phyloP scores from a whole-genome alignment of 2,329 filamentous ascomycete species.

The Lasiodiplodia theobromae region DNA sequence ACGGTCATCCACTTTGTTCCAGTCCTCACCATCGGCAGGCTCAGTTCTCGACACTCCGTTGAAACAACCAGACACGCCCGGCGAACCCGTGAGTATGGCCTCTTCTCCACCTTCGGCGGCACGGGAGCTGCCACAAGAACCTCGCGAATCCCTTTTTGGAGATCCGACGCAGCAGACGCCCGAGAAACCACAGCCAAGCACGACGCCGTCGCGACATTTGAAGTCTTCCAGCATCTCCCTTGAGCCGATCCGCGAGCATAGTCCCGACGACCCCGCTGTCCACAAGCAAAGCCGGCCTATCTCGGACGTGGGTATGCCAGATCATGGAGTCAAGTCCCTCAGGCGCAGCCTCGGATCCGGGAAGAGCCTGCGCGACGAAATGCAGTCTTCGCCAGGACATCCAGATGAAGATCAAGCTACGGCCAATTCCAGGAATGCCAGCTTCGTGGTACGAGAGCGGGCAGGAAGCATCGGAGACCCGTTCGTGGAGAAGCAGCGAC shows the following conservation, averaged over 20 bases:
- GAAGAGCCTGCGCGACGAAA: slow-evolving; percentile 12
- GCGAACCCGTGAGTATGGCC: slow-evolving; percentile 25
- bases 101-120: slow-evolving; percentile 28
- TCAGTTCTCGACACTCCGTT: slow-evolving; percentile 30
- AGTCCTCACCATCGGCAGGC: slow-evolving; percentile 47
- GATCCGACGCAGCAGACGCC: slow-evolving; percentile 1
- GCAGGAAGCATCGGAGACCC: slow-evolving; percentile 24
- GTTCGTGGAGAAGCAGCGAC: slow-evolving; percentile 44
- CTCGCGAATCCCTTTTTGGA: slow-evolving; percentile 12
- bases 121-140: not conserved
- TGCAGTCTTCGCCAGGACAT: slow-evolving; percentile 11
- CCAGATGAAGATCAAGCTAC: slow-evolving; percentile 47
- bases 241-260: slow-evolving; percentile 60
- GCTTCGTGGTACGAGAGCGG: not conserved
- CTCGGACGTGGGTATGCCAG: slow-evolving; percentile 52
- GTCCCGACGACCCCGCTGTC: slow-evolving; percentile 51
- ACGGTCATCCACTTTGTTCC: slow-evolving; percentile 45
- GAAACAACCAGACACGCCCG: slow-evolving; percentile 37
- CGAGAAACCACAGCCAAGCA: slow-evolving; percentile 4
- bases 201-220: slow-evolving; percentile 37
- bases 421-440: not conserved
- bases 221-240: slow-evolving; percentile 49
- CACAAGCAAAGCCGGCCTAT: slow-evolving; percentile 52
- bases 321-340: slow-evolving; percentile 51
- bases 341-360: slow-evolving; percentile 34